phyloP scores from a whole-genome alignment of 176 grass and related monocot species.

The Dactylis glomerata region DNA sequence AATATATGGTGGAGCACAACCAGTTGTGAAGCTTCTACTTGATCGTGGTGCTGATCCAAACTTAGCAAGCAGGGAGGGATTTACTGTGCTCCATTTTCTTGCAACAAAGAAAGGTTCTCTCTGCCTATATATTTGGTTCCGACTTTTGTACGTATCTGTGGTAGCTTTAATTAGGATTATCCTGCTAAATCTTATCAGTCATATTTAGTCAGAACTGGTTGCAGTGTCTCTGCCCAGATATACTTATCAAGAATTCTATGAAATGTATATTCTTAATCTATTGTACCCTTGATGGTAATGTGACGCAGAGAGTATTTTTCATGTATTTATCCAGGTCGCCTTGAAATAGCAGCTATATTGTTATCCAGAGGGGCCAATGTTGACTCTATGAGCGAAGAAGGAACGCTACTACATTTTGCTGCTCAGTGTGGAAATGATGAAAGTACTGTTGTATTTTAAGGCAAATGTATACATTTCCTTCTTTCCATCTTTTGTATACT shows the following conservation, averaged over 20 bases:
- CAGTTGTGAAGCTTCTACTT: neutral
- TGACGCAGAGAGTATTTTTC: neutral
- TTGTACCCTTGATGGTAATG: neutral
- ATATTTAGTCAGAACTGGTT: neutral
- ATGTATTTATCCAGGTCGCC: neutral
- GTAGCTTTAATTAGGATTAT: neutral
- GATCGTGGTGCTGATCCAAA: neutral
- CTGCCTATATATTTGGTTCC: neutral
- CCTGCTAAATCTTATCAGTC: neutral
- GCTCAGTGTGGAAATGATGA: neutral
- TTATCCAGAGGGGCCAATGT: neutral
- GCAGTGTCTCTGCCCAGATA: neutral
- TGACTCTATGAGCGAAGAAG: neutral
- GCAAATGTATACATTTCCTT: neutral
- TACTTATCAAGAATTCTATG: neutral
- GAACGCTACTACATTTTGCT: neutral
- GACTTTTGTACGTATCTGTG: neutral
- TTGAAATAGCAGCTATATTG: neutral
- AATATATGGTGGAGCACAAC: neutral
- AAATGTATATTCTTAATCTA: neutral
- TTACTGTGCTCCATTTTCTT: neutral
- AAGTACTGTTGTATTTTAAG: neutral
- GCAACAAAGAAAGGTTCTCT: slow-evolving; percentile 9
- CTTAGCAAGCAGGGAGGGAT: neutral
- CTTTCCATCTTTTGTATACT: neutral